A percentile compares a stretch with the other conserved stretches of the same genome.
Conservation (phyloP, 176 grass and related monocot genomes). For the Rhynchospora tenuis region DNA sequence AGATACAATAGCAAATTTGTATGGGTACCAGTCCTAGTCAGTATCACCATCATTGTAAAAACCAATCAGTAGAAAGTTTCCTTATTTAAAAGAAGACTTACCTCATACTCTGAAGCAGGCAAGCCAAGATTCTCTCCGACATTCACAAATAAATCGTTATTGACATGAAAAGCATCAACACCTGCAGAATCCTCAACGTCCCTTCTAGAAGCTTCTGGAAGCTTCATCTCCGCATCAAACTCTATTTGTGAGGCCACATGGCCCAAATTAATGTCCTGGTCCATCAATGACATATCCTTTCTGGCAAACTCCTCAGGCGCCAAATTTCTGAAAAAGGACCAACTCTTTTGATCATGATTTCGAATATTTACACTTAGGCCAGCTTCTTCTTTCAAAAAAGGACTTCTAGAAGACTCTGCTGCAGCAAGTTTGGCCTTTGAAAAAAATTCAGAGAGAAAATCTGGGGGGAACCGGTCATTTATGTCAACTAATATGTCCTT, state of each 20-base stretch:
- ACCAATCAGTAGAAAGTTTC: neutral
- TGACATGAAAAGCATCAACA: conserved; percentile 64
- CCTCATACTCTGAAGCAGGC: conserved; percentile 66
- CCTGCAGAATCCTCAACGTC: conserved; percentile 29
- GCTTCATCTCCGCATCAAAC: conserved; percentile 36
- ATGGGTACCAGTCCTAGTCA: neutral
- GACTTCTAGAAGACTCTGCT: conserved; percentile 51
- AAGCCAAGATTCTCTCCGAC: conserved; percentile 54
- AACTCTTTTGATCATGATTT: conserved; percentile 74
- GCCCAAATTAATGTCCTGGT: conserved; percentile 59
- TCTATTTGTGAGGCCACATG: conserved; percentile 43
- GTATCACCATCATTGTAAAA: neutral
- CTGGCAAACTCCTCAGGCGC: conserved; percentile 65
- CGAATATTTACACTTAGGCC: conserved; percentile 74
- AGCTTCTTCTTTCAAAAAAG: conserved; percentile 57
- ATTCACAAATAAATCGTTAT: conserved; percentile 66
- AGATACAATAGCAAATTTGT: neutral
- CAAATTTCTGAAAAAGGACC: conserved; percentile 98
- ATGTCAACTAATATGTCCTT: conserved; percentile 49
- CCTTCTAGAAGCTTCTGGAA: conserved; percentile 32
- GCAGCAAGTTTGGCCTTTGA: conserved; percentile 54
- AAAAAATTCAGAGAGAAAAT: conserved; percentile 95
- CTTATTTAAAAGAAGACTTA: conserved; percentile 29
- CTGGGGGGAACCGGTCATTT: conserved; percentile 56
- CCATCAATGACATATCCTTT: conserved; percentile 56